Conservation (phyloP, 2,329 filamentous ascomycete species). For the Alternaria dauci region DNA sequence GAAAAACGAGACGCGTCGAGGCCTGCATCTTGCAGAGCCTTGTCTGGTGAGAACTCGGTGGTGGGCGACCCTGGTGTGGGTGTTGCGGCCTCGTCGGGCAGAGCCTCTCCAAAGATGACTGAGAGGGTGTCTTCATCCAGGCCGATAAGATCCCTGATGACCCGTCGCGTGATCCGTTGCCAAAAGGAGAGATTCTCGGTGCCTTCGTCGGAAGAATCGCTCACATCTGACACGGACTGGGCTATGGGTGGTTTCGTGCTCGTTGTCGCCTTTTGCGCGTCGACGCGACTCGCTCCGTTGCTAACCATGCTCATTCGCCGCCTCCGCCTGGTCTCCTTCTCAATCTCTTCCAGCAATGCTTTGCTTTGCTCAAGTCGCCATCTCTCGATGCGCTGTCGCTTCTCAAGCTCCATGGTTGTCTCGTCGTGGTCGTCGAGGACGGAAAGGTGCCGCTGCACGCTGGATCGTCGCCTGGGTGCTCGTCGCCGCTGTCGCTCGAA, state of each 20-base stretch:
- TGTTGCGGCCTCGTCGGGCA: constrained; percentile 60
- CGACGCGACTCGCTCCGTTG: constrained; percentile 46
- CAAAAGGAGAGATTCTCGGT: constrained; percentile 74
- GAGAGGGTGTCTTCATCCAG: constrained; percentile 87
- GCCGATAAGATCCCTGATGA: constrained; percentile 88
- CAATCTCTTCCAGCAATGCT: constrained; percentile 85
- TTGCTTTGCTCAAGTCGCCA: constrained; percentile 93
- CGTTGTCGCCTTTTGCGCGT: constrained; percentile 20
- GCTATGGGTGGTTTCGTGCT: constrained; percentile 22
- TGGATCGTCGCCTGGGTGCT: constrained; percentile 62
- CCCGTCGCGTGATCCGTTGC: constrained; percentile 81
- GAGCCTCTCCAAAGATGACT: constrained; percentile 83
- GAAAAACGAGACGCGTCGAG: constrained; percentile 43
- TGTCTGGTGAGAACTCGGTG: constrained; percentile 27
- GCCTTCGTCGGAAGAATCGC: constrained; percentile 49
- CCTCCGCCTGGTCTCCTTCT: constrained; percentile 77
- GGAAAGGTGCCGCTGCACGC: constrained; percentile 66
- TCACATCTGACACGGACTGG: constrained; percentile 38
- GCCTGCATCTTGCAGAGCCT: constrained; percentile 30
- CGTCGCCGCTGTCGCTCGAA: constrained; percentile 76
- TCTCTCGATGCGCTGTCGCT: constrained; percentile 83
- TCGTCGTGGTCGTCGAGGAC: constrained; percentile 61
- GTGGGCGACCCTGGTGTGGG: constrained; percentile 32
- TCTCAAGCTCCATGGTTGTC: constrained; percentile 71
- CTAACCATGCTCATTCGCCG: constrained; percentile 70